These are phyloP conservation scores for Lanmaoa rubissima DNA, from an alignment of 768 basidiomycete species.

Conservation along the genomic window DNA sequence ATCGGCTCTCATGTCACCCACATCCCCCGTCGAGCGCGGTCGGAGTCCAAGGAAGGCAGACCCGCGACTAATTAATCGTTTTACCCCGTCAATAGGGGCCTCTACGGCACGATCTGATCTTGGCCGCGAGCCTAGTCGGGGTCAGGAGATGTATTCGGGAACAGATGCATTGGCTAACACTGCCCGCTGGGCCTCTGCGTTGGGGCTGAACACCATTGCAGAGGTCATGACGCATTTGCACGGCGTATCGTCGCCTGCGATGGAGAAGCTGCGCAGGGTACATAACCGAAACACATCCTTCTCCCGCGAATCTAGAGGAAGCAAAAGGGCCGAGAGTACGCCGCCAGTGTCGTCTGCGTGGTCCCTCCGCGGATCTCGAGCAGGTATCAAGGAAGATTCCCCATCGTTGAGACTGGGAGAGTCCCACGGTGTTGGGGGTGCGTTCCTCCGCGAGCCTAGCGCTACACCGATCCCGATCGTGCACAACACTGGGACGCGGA, in stretches of 20 bases:
- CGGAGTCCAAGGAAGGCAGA: conserved; percentile 25
- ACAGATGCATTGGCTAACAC: conserved; percentile 27
- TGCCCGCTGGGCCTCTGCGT: conserved; percentile 28
- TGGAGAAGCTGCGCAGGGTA: conserved; percentile 23
- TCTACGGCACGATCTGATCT: conserved; percentile 27
- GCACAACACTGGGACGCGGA: conserved; percentile 22
- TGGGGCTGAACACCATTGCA: conserved; percentile 22
- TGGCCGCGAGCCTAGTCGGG: conserved; percentile 19
- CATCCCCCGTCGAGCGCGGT: conserved; percentile 28
- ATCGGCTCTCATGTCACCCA: conserved; percentile 20
- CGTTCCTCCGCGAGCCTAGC: conserved; percentile 30
- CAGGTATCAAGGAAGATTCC: conserved; percentile 9
- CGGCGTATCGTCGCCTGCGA: conserved; percentile 15
- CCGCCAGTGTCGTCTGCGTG: conserved; percentile 28
- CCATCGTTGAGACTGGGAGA: conserved; percentile 6
- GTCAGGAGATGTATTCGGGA: conserved; percentile 19
- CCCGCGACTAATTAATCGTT: conserved; percentile 10
- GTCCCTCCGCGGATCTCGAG: conserved; percentile 11
- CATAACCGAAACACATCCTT: neutral
- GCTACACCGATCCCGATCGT: conserved; percentile 23
- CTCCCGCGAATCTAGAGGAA: neutral
- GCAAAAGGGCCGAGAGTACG: conserved; percentile 31
- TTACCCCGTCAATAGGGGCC: conserved; percentile 21
- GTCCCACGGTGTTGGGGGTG: conserved; percentile 3
- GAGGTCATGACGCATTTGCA: conserved; percentile 19